Evolutionary conservation across 2,329 filamentous ascomycete species (phyloP), one percentile per base, ranked within the genome.

Genomic region (Coniochaeta sp.): DNA sequence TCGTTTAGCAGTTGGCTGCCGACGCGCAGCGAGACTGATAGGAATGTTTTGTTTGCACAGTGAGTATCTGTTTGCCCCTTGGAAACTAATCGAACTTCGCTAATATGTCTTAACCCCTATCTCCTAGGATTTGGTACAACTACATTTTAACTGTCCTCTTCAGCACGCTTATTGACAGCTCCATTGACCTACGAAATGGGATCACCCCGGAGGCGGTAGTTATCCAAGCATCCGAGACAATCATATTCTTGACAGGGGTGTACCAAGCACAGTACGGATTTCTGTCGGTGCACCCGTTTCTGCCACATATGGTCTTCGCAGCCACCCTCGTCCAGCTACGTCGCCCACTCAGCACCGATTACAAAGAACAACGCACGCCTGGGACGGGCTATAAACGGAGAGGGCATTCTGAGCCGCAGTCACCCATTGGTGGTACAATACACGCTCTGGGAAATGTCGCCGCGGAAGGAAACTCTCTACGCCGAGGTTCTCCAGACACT

Each of bases 111-210:
- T n/a, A 3, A 24, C 6, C n/a, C 47, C 2, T 26, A 17, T 14
- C 2, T 2, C 31, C 47, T 11, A 68, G 66, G 17, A 65, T 65
- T 9, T 67, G 66, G 64, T 68, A 67, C 59, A 62, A 67, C 17
- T 67, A 63, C 43, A 66, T 65, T 57, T 57, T 67, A 17, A 62
- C 67, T n/a, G 62, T 57, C n/a, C 54, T 68, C 22, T 62, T 67
- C n/a, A 59, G 62, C 14, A 64, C 66, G 0, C 64, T 68, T 22
- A 62, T 62, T 28, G 60, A 58, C 16, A 59, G 44, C 28, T 61
- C 61, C 1, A 57, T 60, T 1, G 64, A 62, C 59, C 60, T 67
- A 9, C 59, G 59, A 17, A 64, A 62, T 31, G 60, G 58, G 11
- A 55, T 58, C 12, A 64, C 63, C 0, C 64, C 66, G 3, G 16